Conservation (phyloP, 2,329 filamentous ascomycete genomes). For the Pseudogymnoascus sp. region DNA sequence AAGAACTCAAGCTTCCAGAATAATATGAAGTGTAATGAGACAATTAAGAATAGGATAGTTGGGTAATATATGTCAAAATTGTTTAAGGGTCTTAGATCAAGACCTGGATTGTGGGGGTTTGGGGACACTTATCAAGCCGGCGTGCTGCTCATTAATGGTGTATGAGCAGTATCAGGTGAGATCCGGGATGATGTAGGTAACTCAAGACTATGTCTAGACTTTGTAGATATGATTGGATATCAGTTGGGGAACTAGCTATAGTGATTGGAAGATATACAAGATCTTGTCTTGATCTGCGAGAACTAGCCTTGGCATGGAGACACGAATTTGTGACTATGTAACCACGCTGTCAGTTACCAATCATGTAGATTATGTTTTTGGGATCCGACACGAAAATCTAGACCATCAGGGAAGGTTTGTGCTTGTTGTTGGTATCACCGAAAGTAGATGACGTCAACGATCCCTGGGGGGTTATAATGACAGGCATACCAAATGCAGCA, state of each 20-base stretch:
- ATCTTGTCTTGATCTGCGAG: background rate
- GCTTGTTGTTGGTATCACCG: conserved; percentile 1
- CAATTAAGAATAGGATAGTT: conserved; percentile 7
- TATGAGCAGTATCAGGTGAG: conserved; percentile 2
- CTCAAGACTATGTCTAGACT: conserved; percentile 6
- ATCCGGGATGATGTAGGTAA: background rate
- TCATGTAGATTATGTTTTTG: background rate
- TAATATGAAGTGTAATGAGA: conserved; percentile 3
- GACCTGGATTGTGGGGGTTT: background rate
- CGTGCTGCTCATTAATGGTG: background rate
- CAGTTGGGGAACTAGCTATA: background rate
- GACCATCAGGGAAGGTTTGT: background rate
- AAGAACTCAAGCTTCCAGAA: background rate
- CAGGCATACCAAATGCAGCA: background rate
- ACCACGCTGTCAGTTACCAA: background rate
- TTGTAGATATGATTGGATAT: conserved; percentile 1
- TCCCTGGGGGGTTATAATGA: background rate
- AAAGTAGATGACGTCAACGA: conserved; percentile 1
- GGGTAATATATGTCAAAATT: background rate
- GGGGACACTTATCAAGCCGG: background rate
- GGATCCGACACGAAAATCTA: background rate
- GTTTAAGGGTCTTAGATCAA: background rate
- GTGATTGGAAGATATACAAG: conserved; percentile 5
- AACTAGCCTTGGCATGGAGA: background rate
- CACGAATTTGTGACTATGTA: conserved; percentile 1